Evolutionary conservation across 352 stramenopile species (phyloP).

Genomic region (Phytophthora palmivora): DNA sequence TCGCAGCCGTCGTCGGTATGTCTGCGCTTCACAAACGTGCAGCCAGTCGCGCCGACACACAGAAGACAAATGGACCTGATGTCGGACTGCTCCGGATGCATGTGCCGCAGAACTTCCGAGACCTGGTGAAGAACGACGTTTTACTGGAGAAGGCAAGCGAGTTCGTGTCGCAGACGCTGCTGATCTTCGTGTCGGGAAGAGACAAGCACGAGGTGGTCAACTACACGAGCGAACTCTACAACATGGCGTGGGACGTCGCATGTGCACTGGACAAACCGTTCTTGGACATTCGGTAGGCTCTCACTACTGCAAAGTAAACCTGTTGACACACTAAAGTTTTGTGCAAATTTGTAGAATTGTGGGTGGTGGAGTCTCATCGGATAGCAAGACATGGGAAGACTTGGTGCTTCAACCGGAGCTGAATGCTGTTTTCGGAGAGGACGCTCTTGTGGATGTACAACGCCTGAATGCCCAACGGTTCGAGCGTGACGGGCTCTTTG

Average conservation of each 20-base stretch:
- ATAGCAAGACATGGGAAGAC: slow-evolving; percentile 63
- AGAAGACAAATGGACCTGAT: slow-evolving; percentile 6
- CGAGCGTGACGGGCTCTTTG: slow-evolving; percentile 56
- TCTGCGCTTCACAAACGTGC: slow-evolving; percentile 54
- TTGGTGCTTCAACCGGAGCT: slow-evolving; percentile 70
- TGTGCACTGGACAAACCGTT: slow-evolving; percentile 60
- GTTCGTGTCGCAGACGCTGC: slow-evolving; percentile 50
- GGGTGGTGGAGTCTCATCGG: slow-evolving; percentile 27
- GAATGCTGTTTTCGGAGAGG: slow-evolving; percentile 70
- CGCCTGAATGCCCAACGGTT: slow-evolving; percentile 72
- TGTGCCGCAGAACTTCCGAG: slow-evolving; percentile 66
- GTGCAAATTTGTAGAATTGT: slow-evolving; percentile 46
- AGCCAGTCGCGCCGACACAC: neutral
- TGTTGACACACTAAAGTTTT: neutral
- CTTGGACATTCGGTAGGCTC: slow-evolving; percentile 64
- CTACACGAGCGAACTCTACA: slow-evolving; percentile 84
- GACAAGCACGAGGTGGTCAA: slow-evolving; percentile 71
- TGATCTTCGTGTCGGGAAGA: slow-evolving; percentile 70
- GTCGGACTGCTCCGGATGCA: slow-evolving; percentile 62
- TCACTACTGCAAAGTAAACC: slow-evolving; percentile 1
- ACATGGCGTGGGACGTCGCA: slow-evolving; percentile 72
- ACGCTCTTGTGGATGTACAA: slow-evolving; percentile 67
- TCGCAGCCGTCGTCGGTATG: slow-evolving; percentile 51
- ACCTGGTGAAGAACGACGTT: slow-evolving; percentile 77
- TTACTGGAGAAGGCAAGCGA: slow-evolving; percentile 70